These are phyloP conservation scores for Takakia lepidozioides DNA, from an alignment of 225 moss, liverwort and hornwort species.

Conservation along the genomic window DNA sequence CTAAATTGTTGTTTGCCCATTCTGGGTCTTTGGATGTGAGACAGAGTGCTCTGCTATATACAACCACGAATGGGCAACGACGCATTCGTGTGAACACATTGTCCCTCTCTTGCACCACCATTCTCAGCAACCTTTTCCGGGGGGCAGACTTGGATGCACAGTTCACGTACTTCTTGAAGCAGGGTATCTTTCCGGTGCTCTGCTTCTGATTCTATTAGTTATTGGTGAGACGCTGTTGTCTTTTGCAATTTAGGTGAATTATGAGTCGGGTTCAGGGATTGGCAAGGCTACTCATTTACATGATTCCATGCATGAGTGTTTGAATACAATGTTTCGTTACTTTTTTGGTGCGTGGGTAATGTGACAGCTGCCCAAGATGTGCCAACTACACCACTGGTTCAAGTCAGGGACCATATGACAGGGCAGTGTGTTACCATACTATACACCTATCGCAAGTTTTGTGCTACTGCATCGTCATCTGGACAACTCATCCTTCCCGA, in stretches of 20 bases:
- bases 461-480: slow-evolving; percentile 93
- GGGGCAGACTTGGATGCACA: slow-evolving; percentile 99
- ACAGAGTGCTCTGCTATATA: slow-evolving; percentile 93
- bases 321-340: too few relatives aligned
- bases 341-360: too few relatives aligned
- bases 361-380: slow-evolving; percentile 78
- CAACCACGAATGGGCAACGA: slow-evolving; percentile 77
- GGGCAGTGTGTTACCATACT: slow-evolving; percentile 92
- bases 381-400: slow-evolving; percentile 50
- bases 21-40: too few relatives aligned
- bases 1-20: too few relatives aligned
- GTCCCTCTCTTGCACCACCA: slow-evolving; percentile 78
- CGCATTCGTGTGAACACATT: slow-evolving; percentile 88
- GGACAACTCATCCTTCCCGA: slow-evolving; percentile 98
- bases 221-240: too few relatives aligned
- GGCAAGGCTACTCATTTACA: too few relatives aligned
- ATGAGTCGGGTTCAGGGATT: too few relatives aligned
- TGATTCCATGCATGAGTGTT: too few relatives aligned
- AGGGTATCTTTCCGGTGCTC: too few relatives aligned
- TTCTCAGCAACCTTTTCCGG: slow-evolving; percentile 84
- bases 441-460: slow-evolving; percentile 92
- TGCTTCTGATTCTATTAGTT: too few relatives aligned
- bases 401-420: slow-evolving; percentile 88
- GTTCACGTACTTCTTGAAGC: slow-evolving; percentile 90
- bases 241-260: too few relatives aligned